Percentiles rank a stretch among this genome's conserved stretches.
These are phyloP conservation scores for Penicillium soppii DNA, from an alignment of 495 filamentous ascomycete genomes.

Conservation along the genomic window DNA sequence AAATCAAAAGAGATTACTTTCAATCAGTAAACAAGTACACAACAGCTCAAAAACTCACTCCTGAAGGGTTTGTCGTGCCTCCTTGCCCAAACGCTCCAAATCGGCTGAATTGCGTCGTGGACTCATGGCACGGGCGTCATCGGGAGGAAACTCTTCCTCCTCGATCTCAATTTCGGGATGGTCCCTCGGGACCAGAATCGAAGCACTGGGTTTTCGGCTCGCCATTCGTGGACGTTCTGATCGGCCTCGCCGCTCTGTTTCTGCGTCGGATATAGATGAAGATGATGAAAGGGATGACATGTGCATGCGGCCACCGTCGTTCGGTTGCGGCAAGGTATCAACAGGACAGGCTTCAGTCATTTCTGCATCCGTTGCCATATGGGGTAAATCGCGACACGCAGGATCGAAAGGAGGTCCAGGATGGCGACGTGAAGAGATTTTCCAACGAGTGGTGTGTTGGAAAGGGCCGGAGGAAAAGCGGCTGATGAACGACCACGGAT, in stretches of 20 bases:
- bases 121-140: slow-evolving; percentile 93
- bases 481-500: slow-evolving; percentile 32
- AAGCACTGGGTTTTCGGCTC: slow-evolving; percentile 73
- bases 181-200: slow-evolving; percentile 77
- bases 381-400: slow-evolving; percentile 22
- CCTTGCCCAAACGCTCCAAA: slow-evolving; percentile 77
- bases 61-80: slow-evolving; percentile 67
- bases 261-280: slow-evolving; percentile 49
- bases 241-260: slow-evolving; percentile 44
- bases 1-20: no score
- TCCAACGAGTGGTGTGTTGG: neutral
- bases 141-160: slow-evolving; percentile 69
- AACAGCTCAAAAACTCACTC: slow-evolving; percentile 47
- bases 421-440: slow-evolving; percentile 18
- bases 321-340: slow-evolving; percentile 43
- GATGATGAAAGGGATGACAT: slow-evolving; percentile 46
- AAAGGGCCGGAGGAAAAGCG: slow-evolving; percentile 3
- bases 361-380: slow-evolving; percentile 42
- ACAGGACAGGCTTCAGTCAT: slow-evolving; percentile 45
- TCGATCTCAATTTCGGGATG: slow-evolving; percentile 65
- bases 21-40: neutral
- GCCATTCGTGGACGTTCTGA: slow-evolving; percentile 51
- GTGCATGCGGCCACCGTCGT: slow-evolving; percentile 43
- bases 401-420: slow-evolving; percentile 23
- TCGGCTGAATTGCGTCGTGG: slow-evolving; percentile 88